Evolutionary conservation across 306 rosid genomes (phyloP), one percentile per base, ranked within the genome.

Genomic region (Castanospermum australe): DNA sequence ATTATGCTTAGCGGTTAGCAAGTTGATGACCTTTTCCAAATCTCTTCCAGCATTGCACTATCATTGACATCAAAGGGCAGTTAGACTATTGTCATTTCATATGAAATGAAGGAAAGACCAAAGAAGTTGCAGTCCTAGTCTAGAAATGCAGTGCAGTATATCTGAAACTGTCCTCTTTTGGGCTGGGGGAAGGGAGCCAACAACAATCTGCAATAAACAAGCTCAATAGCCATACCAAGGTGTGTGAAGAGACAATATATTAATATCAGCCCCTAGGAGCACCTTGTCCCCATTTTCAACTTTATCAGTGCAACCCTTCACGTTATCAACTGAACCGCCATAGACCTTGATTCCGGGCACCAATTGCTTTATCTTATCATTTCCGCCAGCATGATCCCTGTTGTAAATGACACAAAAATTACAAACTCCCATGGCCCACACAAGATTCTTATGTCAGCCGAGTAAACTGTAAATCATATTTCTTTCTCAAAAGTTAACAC

Each of bases 351-450:
- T 85, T 20, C 92, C 97, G 28, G 97, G 97, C 44, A 92, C 94
- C 80, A 94, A 67, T 75, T 86, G 80, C 89, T 89, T 94, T 13
- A 94, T 88, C 87, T 87, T 84, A 18, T 94, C 97, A 54, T 94
- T 94, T 32, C 99, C 97, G 30, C 97, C 97, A 38, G 99, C 93
- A 71, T 92, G 98, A 76, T 94, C 92, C 92, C 97, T 90, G 80
- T 2, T 13, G 32, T 21, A 68, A 21, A 67, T 18, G 10, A 25
- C 48, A 14, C 3, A 7, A 36, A 24, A 67, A 30, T 35, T 44
- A 76, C 51, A 76, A 57, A 33, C 36, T 15, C 3, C 2, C 68
- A 42, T 63, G 0, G 11, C 28, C 21, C 17, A 50, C 5, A n/a
- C 69, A 41, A 74, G 25, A 59, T 25, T n/a, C 4, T 21, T 4